phyloP scores from a whole-genome alignment of 768 basidiomycete species.

The Mycena latifolia region DNA sequence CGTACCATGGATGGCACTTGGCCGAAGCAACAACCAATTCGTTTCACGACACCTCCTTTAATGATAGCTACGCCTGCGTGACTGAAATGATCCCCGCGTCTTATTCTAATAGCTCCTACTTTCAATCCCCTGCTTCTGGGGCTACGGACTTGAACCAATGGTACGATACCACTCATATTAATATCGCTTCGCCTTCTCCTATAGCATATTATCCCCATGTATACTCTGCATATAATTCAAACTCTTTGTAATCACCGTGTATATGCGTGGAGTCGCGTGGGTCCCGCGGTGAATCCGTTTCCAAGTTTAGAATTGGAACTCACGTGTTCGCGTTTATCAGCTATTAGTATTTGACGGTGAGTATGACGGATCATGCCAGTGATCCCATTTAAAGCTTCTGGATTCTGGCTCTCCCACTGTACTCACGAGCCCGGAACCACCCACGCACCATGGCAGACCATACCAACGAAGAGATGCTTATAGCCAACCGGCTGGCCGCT shows the following conservation, averaged over 20 bases:
- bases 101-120: not conserved
- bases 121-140: not conserved
- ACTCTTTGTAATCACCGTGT: not conserved
- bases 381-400: not conserved
- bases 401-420: not conserved
- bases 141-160: not conserved
- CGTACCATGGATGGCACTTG: not conserved
- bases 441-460: constrained; percentile 18
- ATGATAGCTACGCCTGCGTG: too few species aligned
- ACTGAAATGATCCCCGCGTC: not conserved
- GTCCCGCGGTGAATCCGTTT: not conserved
- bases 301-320: too few species aligned
- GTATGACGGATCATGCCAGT: not conserved
- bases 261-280: not conserved
- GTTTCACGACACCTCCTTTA: constrained; percentile 4
- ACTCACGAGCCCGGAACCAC: not conserved
- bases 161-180: not conserved
- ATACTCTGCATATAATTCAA: constrained; percentile 10
- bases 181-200: not conserved
- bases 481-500: constrained; percentile 47
- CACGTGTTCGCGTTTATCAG: too few species aligned
- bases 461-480: constrained; percentile 4
- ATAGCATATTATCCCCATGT: constrained; percentile 2
- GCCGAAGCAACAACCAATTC: not conserved
- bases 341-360: too few species aligned